Percentiles rank a stretch among this genome's conserved stretches.
Evolutionary conservation across 768 basidiomycete genomes (phyloP).

Genomic region (Wakefieldia striispora): DNA sequence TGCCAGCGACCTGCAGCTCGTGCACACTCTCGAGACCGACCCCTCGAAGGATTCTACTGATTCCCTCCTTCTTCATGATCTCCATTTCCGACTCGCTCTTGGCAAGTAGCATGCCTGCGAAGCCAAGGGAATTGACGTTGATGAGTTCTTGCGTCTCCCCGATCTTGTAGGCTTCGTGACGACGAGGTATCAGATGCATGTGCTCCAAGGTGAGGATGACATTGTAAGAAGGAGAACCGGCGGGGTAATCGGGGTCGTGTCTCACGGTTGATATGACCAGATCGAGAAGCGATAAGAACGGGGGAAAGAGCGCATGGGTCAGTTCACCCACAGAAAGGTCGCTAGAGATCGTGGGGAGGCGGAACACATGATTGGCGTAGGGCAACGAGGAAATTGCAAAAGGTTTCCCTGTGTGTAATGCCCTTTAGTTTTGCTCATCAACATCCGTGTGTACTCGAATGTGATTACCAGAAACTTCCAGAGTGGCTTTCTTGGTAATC

Average conservation of each 20-base stretch:
- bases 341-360: slow-evolving; percentile 34
- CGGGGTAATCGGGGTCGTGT: slow-evolving; percentile 59
- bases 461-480: slow-evolving; percentile 43
- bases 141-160: slow-evolving; percentile 54
- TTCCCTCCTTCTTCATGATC: slow-evolving; percentile 59
- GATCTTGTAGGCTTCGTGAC: slow-evolving; percentile 55
- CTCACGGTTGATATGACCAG: slow-evolving; percentile 72
- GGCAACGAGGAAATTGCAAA: slow-evolving; percentile 66
- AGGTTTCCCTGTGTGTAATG: slow-evolving; percentile 53
- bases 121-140: slow-evolving; percentile 84
- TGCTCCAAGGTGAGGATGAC: slow-evolving; percentile 79
- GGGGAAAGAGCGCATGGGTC: slow-evolving; percentile 49
- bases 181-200: slow-evolving; percentile 82
- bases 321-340: slow-evolving; percentile 39
- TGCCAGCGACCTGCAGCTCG: slow-evolving; percentile 58
- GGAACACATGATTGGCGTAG: slow-evolving; percentile 78
- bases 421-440: slow-evolving; percentile 1
- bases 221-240: slow-evolving; percentile 77
- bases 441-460: not conserved
- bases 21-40: slow-evolving; percentile 70
- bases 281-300: slow-evolving; percentile 75
- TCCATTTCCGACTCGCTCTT: slow-evolving; percentile 78
- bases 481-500: slow-evolving; percentile 52
- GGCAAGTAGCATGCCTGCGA: slow-evolving; percentile 85
- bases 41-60: slow-evolving; percentile 58